These are phyloP conservation scores for Arabidopsis suecica DNA, from an alignment of 345 rosid species.

Conservation along the genomic window DNA sequence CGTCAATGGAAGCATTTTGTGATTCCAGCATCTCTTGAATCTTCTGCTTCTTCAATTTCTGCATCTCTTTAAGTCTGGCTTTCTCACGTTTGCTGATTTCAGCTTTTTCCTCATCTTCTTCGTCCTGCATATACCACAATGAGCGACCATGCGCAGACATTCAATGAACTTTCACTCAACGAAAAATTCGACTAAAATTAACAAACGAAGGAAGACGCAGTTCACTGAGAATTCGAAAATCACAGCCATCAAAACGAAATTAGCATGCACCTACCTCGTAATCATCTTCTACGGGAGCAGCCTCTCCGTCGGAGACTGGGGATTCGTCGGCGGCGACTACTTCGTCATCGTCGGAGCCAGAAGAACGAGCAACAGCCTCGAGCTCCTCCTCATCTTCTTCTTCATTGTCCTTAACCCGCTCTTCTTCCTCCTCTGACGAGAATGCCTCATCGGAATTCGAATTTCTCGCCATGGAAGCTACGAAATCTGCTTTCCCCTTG, in stretches of 20 bases:
- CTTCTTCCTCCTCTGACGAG: constrained; percentile 65
- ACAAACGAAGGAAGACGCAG: background rate
- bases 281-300: constrained; percentile 39
- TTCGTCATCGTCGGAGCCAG: constrained; percentile 63
- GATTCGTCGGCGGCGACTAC: constrained; percentile 34
- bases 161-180: too few relatives aligned
- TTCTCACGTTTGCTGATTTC: constrained; percentile 88
- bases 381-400: constrained; percentile 91
- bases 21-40: constrained; percentile 89
- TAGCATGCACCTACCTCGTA: constrained; percentile 44
- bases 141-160: too few relatives aligned
- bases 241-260: constrained; percentile 4
- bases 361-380: constrained; percentile 89
- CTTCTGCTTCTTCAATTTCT: constrained; percentile 85
- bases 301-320: constrained; percentile 53
- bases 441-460: constrained; percentile 58
- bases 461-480: constrained; percentile 62
- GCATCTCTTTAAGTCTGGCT: constrained; percentile 88
- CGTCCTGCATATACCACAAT: constrained; percentile 55
- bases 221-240: background rate
- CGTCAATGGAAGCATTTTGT: constrained; percentile 92
- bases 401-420: constrained; percentile 59
- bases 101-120: constrained; percentile 45
- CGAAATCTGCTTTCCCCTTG: constrained; percentile 59
- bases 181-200: too few relatives aligned